These are phyloP conservation scores for Acer negundo DNA, from an alignment of 345 rosid genomes.

Conservation along the genomic window DNA sequence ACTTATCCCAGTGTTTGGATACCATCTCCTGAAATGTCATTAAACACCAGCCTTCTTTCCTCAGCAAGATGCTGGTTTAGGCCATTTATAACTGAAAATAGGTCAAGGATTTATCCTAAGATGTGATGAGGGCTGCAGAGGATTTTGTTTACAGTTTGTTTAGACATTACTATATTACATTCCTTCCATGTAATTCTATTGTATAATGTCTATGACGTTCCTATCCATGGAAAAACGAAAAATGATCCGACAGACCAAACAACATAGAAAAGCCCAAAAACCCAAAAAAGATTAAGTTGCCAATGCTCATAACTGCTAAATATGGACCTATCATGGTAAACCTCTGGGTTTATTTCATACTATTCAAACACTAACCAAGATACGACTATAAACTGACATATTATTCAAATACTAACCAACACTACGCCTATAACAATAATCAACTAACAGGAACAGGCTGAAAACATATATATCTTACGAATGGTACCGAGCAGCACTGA, in stretches of 20 bases:
- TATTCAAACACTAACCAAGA: background rate
- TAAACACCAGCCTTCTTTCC: background rate
- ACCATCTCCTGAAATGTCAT: background rate
- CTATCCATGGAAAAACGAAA: background rate
- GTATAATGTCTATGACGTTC: background rate
- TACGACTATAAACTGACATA: background rate
- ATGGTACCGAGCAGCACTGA: background rate
- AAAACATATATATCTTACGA: background rate
- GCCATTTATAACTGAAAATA: background rate
- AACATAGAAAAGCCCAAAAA: background rate
- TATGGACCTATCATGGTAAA: background rate
- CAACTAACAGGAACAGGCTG: constrained; percentile 1
- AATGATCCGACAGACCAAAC: background rate
- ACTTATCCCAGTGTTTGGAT: background rate
- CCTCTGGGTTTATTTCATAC: background rate
- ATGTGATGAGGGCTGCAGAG: background rate
- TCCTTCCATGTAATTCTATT: background rate
- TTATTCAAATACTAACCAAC: constrained; percentile 4
- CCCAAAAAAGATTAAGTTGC: background rate
- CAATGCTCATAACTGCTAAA: background rate
- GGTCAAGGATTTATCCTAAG: background rate
- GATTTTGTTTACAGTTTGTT: background rate
- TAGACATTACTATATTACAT: background rate
- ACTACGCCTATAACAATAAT: background rate
- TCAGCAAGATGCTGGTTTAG: background rate